Evolutionary conservation across 2,329 filamentous ascomycete genomes (phyloP).

Genomic region (Microcera coccophila): DNA sequence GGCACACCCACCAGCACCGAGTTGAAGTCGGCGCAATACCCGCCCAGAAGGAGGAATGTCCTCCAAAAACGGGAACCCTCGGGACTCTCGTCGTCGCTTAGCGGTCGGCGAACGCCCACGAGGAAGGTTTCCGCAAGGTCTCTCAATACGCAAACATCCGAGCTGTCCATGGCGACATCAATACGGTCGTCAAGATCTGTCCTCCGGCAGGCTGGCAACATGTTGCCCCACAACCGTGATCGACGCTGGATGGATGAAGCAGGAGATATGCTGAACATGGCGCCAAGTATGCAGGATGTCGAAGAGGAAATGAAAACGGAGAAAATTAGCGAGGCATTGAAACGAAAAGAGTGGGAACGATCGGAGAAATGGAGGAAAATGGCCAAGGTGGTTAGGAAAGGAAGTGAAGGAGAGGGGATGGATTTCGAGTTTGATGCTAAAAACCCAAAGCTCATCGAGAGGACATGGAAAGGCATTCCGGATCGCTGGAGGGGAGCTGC

Average conservation of each 20-base stretch:
- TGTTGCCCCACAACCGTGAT: conserved; percentile 58
- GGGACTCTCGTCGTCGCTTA: conserved; percentile 40
- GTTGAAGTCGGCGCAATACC: conserved; percentile 40
- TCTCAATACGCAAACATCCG: conserved; percentile 54
- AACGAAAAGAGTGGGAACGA: conserved; percentile 59
- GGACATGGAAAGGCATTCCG: conserved; percentile 97
- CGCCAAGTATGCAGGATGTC: conserved; percentile 54
- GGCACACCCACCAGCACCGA: conserved; percentile 42
- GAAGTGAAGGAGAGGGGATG: conserved; percentile 51
- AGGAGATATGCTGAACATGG: conserved; percentile 61
- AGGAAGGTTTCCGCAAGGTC: conserved; percentile 57
- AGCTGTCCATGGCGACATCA: conserved; percentile 45
- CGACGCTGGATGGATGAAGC: conserved; percentile 61
- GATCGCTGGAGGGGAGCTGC: conserved; percentile 91
- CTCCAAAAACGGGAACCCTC: conserved; percentile 36
- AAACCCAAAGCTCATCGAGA: conserved; percentile 79
- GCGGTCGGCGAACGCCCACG: conserved; percentile 42
- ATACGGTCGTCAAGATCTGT: conserved; percentile 52
- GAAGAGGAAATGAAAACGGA: conserved; percentile 53
- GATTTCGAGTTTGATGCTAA: conserved; percentile 72
- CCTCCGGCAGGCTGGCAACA: conserved; percentile 55
- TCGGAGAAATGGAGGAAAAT: conserved; percentile 66
- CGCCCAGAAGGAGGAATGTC: conserved; percentile 46
- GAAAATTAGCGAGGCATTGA: conserved; percentile 51
- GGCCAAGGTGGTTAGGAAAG: conserved; percentile 54